Percentiles rank a stretch among this genome's conserved stretches.
phyloP scores from a whole-genome alignment of 2,329 filamentous ascomycete species.

The Penicillium fuscoglaucum region DNA sequence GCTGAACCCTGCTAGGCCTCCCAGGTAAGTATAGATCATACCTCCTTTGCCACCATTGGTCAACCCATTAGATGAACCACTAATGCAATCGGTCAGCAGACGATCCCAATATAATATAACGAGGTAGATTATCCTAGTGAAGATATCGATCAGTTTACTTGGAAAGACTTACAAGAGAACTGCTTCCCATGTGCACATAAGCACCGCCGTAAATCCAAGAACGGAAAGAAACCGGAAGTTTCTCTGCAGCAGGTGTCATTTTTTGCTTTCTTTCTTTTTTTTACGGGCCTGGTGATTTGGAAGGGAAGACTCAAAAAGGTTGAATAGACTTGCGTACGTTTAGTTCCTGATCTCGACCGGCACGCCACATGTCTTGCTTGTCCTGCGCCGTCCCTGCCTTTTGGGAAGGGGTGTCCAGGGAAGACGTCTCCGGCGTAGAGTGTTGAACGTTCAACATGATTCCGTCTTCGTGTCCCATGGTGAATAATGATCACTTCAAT shows the following conservation, averaged over 20 bases:
- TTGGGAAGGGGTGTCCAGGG: not conserved
- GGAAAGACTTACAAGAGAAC: not conserved
- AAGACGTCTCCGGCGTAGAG: not conserved
- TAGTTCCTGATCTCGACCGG: not conserved
- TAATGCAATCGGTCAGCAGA: not conserved
- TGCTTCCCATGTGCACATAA: slow-evolving; percentile 1
- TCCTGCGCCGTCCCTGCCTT: not conserved
- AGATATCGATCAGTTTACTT: not conserved
- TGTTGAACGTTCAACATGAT: not conserved
- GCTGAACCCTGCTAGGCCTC: not conserved
- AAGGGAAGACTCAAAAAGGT: not conserved
- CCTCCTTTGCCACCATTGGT: not conserved
- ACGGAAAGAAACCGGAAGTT: not conserved
- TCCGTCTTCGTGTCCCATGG: not conserved
- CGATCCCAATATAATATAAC: not conserved
- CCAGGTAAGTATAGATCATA: not conserved
- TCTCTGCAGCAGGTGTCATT: not conserved
- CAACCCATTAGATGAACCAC: not conserved
- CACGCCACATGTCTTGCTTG: not conserved
- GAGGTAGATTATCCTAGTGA: not conserved
- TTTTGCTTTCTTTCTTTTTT: not conserved
- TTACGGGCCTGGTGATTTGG: not conserved
- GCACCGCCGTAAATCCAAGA: not conserved
- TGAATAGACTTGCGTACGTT: not conserved
- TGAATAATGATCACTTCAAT: not conserved